Evolutionary conservation across 495 filamentous ascomycete species (phyloP), one percentile per base, ranked within the genome.

Genomic region (Penicillium subrubescens): DNA sequence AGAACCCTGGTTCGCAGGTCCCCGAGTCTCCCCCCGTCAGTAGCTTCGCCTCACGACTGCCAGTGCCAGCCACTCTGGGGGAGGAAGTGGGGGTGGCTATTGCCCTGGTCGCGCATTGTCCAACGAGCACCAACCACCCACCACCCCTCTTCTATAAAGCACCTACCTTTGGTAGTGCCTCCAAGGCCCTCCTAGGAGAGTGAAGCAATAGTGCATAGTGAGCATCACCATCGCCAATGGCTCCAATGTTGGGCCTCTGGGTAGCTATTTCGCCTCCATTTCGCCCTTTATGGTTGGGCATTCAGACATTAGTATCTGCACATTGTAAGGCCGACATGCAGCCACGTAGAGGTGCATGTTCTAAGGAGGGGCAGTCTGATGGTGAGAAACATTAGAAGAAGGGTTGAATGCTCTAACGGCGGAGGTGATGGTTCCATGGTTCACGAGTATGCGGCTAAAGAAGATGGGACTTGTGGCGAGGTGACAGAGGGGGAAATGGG

Each of bases 361-460:
- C 25, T 53, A 7, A 23, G 3, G 44, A 25, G 44, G 44, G 51
- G 27, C 25, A 54, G 19, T 53, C 14, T 54, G n/a, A 11, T 34
- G 15, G 25, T 54, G 8, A 14, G n/a, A 53, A 29, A 21, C n/a
- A 50, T 31, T 15, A n/a, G 25, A 5, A 37, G 53, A 35, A 39
- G 12, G 15, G 43, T 46, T 21, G 15, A 34, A 23, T 33, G 17
- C 29, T 60, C 34, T 48, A 46, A 55, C 55, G 55, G 51, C 43
- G 23, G 21, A 48, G 19, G 11, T 33, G 43, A 59, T 37, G 53
- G 65, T 61, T 66, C 66, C 69, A 67, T 69, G 69, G 69, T 69
- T 71, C 61, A 55, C 59, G 44, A 54, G 35, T 59, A 68, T 66
- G 69, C 66, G 67, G 69, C 69, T 69, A 68, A 43, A 59, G 60